phyloP scores from a whole-genome alignment of 1,284 basidiomycete species.

The Ceratobasidium sp. region DNA sequence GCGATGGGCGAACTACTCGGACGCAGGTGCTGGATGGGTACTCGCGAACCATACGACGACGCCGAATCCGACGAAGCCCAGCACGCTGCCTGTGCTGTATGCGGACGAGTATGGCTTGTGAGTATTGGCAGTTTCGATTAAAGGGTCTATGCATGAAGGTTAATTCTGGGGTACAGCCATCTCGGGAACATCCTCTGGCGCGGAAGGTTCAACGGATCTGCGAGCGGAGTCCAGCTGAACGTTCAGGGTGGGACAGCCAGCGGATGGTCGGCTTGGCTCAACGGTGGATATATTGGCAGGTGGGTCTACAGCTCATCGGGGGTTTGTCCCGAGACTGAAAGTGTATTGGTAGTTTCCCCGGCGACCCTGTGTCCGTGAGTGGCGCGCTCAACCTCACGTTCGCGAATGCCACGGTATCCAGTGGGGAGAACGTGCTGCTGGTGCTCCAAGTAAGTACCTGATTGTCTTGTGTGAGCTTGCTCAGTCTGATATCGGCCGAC shows the following conservation, averaged over 20 bases:
- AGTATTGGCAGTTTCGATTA: slow-evolving; percentile 4
- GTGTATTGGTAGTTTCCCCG: slow-evolving; percentile 27
- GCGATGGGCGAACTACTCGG: slow-evolving; percentile 39
- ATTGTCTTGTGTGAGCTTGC: neutral
- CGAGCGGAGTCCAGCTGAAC: slow-evolving; percentile 46
- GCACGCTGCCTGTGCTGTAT: slow-evolving; percentile 37
- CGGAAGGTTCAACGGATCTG: slow-evolving; percentile 48
- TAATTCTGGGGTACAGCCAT: slow-evolving; percentile 11
- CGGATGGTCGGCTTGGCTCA: slow-evolving; percentile 42
- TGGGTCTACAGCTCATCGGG: neutral
- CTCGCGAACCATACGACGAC: slow-evolving; percentile 36
- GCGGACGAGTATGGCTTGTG: slow-evolving; percentile 42
- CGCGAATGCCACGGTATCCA: slow-evolving; percentile 32
- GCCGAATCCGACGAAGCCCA: slow-evolving; percentile 33
- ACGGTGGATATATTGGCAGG: slow-evolving; percentile 41
- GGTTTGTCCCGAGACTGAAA: neutral
- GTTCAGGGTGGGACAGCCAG: slow-evolving; percentile 43
- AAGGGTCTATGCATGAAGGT: neutral
- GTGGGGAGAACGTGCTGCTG: slow-evolving; percentile 47
- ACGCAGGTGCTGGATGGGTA: slow-evolving; percentile 37
- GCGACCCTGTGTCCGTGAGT: slow-evolving; percentile 23
- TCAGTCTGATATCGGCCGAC: neutral
- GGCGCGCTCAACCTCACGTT: slow-evolving; percentile 46
- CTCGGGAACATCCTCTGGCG: slow-evolving; percentile 50
- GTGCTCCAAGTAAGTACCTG: slow-evolving; percentile 32